Conservation (phyloP, 352 stramenopile genomes). For the Pythium insidiosum region DNA sequence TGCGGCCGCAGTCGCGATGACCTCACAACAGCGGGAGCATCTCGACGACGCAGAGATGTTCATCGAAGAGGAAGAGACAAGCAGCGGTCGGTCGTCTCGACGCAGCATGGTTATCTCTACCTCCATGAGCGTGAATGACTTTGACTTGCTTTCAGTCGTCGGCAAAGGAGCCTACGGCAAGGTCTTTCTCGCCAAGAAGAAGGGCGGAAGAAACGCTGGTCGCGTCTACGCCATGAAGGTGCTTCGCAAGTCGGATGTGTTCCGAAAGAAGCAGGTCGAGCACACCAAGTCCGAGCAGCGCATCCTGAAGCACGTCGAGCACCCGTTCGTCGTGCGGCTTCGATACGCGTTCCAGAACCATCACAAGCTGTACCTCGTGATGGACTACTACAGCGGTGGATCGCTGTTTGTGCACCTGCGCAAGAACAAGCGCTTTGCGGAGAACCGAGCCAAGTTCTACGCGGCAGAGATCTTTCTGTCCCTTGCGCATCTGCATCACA, state of each 20-base stretch:
- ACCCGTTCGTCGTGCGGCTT: conserved; percentile 85
- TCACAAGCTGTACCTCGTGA: conserved; percentile 84
- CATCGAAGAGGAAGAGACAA: conserved; percentile 22
- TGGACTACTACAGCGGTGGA: conserved; percentile 86
- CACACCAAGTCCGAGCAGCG: conserved; percentile 86
- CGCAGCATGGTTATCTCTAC: conserved; percentile 80
- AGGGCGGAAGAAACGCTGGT: conserved; percentile 51
- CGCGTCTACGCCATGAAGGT: conserved; percentile 89
- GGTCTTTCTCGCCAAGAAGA: conserved; percentile 81
- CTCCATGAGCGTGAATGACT: conserved; percentile 81
- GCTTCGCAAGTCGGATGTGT: conserved; percentile 77
- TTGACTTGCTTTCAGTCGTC: conserved; percentile 78
- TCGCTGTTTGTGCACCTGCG: conserved; percentile 82
- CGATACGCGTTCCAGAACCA: conserved; percentile 87
- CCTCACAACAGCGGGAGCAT: conserved; percentile 43
- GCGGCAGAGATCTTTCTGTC: conserved; percentile 78
- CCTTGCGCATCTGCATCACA: conserved; percentile 74
- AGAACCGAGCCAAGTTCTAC: conserved; percentile 75
- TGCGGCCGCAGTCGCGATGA: conserved; percentile 32
- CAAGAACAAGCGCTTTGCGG: conserved; percentile 64
- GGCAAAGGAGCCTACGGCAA: conserved; percentile 86
- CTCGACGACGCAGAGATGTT: conserved; percentile 71
- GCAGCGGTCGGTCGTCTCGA: conserved; percentile 31
- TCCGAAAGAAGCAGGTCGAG: conserved; percentile 81
- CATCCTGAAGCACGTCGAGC: conserved; percentile 83